These are phyloP conservation scores for Acidiella bohemica DNA, from an alignment of 495 filamentous ascomycete genomes.

Conservation along the genomic window DNA sequence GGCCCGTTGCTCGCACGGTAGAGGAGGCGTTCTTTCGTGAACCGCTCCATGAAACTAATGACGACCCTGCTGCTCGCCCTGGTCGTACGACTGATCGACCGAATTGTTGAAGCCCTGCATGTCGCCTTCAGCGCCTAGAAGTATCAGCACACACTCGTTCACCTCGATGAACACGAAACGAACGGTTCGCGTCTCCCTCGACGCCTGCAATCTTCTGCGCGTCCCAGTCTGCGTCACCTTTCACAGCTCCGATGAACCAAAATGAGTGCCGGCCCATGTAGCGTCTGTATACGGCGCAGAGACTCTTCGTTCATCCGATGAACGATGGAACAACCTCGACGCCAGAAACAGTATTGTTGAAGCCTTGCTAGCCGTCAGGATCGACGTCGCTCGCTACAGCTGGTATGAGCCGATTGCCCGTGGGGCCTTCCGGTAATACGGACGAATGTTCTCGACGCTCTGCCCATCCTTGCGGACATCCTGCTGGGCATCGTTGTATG, in stretches of 20 bases:
- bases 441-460: slow-evolving; percentile 7
- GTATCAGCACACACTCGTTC: no score
- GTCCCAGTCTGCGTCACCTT: slow-evolving; percentile 9
- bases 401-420: neutral
- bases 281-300: no score
- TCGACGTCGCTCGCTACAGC: slow-evolving; percentile 1
- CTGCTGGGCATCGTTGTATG: slow-evolving; percentile 13
- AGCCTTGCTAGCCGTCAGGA: slow-evolving; percentile 6
- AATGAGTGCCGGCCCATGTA: no score
- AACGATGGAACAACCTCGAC: slow-evolving; percentile 10
- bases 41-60: no score
- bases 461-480: slow-evolving; percentile 13
- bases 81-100: slow-evolving; percentile 12
- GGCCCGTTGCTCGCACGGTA: no score
- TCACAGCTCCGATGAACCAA: neutral
- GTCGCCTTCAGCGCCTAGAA: slow-evolving; percentile 9
- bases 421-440: neutral
- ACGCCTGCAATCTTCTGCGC: slow-evolving; percentile 12
- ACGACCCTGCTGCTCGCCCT: slow-evolving; percentile 11
- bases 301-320: slow-evolving; percentile 3
- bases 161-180: neutral
- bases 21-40: no score
- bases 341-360: slow-evolving; percentile 4
- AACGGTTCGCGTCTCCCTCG: slow-evolving; percentile 9
- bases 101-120: slow-evolving; percentile 11